Evolutionary conservation across 306 rosid species (phyloP).

Genomic region (Cicer judaicum): DNA sequence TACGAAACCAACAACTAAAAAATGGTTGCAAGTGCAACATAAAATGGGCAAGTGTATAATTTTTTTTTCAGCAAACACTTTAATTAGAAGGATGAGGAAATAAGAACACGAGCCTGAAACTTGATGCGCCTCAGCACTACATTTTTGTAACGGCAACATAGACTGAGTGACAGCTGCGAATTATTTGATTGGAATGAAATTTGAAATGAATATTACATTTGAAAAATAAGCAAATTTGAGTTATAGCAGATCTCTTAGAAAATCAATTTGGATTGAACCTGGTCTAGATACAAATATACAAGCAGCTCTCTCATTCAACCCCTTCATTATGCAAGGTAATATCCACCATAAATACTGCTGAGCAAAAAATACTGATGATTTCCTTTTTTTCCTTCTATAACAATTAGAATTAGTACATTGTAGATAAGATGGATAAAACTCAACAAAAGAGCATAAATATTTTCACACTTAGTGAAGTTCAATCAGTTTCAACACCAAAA

Average conservation of each 20-base stretch:
- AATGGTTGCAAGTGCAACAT: background rate
- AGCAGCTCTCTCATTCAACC: background rate
- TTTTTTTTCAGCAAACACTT: background rate
- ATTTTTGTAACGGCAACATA: background rate
- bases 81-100: background rate
- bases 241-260: background rate
- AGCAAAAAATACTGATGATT: background rate
- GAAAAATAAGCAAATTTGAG: background rate
- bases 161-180: background rate
- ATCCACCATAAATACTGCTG: slow-evolving; percentile 20
- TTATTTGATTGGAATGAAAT: background rate
- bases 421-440: slow-evolving; percentile 14
- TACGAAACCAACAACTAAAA: background rate
- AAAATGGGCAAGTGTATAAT: background rate
- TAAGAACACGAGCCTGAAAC: background rate
- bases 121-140: background rate
- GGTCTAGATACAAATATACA: slow-evolving; percentile 33
- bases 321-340: slow-evolving; percentile 14
- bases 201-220: background rate
- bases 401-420: slow-evolving; percentile 39
- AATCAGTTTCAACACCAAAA: slow-evolving; percentile 37
- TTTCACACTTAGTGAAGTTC: slow-evolving; percentile 11
- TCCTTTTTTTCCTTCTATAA: slow-evolving; percentile 8
- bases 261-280: background rate
- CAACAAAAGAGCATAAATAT: slow-evolving; percentile 17